Conservation (phyloP, 257 asterid species). For the Solanum piurae region DNA sequence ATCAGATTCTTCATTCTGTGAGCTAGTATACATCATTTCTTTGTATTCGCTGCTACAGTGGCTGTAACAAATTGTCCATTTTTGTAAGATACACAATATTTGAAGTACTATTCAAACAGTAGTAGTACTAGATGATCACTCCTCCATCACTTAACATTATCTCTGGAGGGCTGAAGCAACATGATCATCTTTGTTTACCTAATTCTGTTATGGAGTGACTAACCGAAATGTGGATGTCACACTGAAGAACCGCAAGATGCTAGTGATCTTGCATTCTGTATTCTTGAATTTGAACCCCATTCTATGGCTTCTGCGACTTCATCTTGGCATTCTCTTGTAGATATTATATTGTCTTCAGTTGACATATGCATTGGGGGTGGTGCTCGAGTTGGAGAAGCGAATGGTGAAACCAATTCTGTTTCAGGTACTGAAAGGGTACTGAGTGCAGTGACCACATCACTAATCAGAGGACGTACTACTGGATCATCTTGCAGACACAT, state of each 20-base stretch:
- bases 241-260: constrained; percentile 8
- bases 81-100: not conserved
- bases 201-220: not conserved
- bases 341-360: not conserved
- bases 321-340: constrained; percentile 33
- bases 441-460: constrained; percentile 90
- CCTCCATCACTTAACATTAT: not conserved
- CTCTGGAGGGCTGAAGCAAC: not conserved
- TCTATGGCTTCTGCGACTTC: constrained; percentile 82
- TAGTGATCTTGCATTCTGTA: constrained; percentile 7
- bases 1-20: not conserved
- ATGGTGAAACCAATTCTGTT: not conserved
- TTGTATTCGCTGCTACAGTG: not conserved
- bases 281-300: constrained; percentile 68
- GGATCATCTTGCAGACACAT: constrained; percentile 82
- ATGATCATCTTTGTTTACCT: not conserved
- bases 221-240: not conserved
- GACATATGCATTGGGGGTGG: not conserved
- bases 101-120: not conserved
- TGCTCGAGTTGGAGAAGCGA: constrained; percentile 11
- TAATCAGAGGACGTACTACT: constrained; percentile 47
- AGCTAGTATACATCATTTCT: not conserved
- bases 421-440: constrained; percentile 49
- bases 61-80: not conserved
- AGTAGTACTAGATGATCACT: not conserved